A percentile compares a stretch with the other conserved stretches of the same genome.
Conservation (phyloP, 23 red algal species). For the Gracilaria domingensis region DNA sequence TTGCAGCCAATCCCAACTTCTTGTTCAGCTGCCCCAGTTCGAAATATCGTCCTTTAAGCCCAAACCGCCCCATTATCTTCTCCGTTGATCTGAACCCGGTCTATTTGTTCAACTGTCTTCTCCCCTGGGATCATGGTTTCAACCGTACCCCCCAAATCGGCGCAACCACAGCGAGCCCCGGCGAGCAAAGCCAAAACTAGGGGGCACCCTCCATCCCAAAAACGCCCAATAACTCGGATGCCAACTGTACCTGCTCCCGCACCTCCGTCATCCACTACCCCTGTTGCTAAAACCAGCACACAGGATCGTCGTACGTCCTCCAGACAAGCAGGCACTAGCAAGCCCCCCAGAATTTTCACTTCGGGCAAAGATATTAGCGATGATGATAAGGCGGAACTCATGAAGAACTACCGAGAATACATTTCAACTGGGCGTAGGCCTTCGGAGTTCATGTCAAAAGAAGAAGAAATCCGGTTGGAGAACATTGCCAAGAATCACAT, state of each 20-base stretch:
- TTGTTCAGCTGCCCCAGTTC: neutral
- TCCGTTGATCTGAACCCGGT: neutral
- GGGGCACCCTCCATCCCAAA: neutral
- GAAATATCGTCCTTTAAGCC: neutral
- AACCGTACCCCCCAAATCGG: neutral
- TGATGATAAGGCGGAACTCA: neutral
- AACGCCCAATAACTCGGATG: neutral
- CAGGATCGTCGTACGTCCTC: neutral
- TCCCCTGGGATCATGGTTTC: neutral
- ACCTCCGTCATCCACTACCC: neutral
- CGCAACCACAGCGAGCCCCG: neutral
- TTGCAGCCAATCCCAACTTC: neutral
- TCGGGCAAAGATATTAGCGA: neutral
- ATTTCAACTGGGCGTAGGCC: neutral
- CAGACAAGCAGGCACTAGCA: neutral
- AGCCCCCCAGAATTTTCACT: neutral
- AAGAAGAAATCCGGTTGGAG: slow-evolving; percentile 11
- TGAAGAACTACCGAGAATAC: slow-evolving; percentile 1
- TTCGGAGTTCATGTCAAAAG: neutral
- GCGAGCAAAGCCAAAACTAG: neutral
- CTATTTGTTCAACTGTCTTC: neutral
- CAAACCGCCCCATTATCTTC: neutral
- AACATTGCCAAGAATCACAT: slow-evolving; percentile 32
- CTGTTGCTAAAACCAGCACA: neutral
- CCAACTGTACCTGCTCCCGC: neutral